Evolutionary conservation across 2,329 filamentous ascomycete genomes (phyloP).

Genomic region (Pezicula neosporulosa): DNA sequence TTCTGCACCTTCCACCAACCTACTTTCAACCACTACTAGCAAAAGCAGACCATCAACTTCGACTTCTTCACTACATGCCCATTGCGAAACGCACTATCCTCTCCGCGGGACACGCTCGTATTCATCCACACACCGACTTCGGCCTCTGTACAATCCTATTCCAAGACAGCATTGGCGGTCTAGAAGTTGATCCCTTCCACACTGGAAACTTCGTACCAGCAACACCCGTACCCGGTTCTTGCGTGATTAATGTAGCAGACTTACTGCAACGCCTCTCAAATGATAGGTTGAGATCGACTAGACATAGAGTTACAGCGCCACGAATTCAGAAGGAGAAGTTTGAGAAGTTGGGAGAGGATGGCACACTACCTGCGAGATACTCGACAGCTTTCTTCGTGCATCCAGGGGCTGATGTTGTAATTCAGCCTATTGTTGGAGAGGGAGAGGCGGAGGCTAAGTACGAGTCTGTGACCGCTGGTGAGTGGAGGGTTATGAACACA

Average conservation of each 20-base stretch:
- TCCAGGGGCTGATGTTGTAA: not conserved
- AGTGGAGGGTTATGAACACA: slow-evolving; percentile 2
- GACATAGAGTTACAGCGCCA: slow-evolving; percentile 9
- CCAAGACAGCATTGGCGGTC: slow-evolving; percentile 1
- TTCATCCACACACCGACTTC: not conserved
- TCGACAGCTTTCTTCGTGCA: slow-evolving; percentile 4
- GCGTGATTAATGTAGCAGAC: slow-evolving; percentile 12
- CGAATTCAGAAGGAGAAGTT: not conserved
- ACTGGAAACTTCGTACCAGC: slow-evolving; percentile 3
- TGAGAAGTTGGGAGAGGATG: not conserved
- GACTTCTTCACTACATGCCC: slow-evolving; percentile 13
- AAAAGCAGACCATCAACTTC: slow-evolving; percentile 6
- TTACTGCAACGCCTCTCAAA: slow-evolving; percentile 8
- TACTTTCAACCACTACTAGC: not conserved
- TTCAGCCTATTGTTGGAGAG: slow-evolving; percentile 1
- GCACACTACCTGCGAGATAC: slow-evolving; percentile 2
- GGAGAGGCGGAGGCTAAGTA: not conserved
- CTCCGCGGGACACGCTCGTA: not conserved
- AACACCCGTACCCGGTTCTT: slow-evolving; percentile 3
- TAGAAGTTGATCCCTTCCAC: slow-evolving; percentile 2
- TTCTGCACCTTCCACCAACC: not conserved
- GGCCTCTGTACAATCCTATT: slow-evolving; percentile 1
- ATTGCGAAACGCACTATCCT: slow-evolving; percentile 3
- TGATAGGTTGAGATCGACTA: slow-evolving; percentile 7
- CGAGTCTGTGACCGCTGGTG: not conserved